Conservation (phyloP, 2,329 filamentous ascomycete genomes). For the Chaetomium olivaceum region DNA sequence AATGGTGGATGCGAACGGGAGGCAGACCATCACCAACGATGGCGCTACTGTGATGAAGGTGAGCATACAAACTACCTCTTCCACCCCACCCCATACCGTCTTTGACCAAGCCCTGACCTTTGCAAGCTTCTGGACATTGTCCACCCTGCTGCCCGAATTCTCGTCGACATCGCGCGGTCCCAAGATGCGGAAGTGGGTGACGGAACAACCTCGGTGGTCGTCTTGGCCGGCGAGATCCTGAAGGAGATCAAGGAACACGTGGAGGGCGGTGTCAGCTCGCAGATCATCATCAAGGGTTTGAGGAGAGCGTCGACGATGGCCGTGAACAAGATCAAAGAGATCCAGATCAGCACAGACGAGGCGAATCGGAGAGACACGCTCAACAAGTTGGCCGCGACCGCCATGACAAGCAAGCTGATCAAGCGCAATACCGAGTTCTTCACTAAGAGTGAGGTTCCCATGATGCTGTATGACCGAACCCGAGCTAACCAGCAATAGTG, state of each 20-base stretch:
- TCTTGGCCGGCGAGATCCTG: slow-evolving; percentile 93
- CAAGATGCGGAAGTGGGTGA: slow-evolving; percentile 99
- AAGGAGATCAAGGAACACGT: slow-evolving; percentile 97
- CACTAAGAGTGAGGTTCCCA: slow-evolving; percentile 74
- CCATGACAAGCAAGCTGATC: slow-evolving; percentile 99
- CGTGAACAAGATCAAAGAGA: slow-evolving; percentile 99
- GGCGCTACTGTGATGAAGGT: slow-evolving; percentile 99
- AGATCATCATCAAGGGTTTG: slow-evolving; percentile 96
- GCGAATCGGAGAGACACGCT: slow-evolving; percentile 84
- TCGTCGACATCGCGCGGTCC: slow-evolving; percentile 96
- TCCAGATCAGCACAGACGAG: slow-evolving; percentile 82
- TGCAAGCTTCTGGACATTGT: slow-evolving; percentile 91
- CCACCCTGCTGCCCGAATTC: slow-evolving; percentile 92
- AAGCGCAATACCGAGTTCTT: slow-evolving; percentile 97
- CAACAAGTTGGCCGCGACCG: slow-evolving; percentile 84
- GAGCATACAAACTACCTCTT: slow-evolving; percentile 30
- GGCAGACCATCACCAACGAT: slow-evolving; percentile 97
- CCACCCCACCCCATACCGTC: neutral
- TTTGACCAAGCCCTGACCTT: slow-evolving; percentile 13
- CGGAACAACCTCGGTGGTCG: slow-evolving; percentile 95
- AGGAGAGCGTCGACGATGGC: slow-evolving; percentile 85
- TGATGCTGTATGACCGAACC: neutral
- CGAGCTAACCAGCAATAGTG: slow-evolving; percentile 59
- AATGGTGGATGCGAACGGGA: slow-evolving; percentile 93
- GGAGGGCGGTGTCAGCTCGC: slow-evolving; percentile 94